Percentiles rank a stretch among this genome's conserved stretches.
These are phyloP conservation scores for Plantago lanceolata DNA, from an alignment of 305 asterid species.

Conservation along the genomic window DNA sequence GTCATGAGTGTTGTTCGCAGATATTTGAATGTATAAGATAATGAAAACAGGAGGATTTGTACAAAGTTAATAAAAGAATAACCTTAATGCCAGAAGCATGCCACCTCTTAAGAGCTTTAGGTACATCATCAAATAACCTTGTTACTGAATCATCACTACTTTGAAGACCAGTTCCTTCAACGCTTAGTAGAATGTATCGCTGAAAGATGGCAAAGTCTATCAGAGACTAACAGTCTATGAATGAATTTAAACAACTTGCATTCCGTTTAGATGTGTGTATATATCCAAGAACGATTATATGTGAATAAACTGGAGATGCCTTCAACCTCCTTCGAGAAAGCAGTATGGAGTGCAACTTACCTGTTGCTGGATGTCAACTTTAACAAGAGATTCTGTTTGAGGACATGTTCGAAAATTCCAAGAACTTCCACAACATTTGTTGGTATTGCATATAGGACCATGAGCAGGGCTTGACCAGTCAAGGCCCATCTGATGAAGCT, in stretches of 20 bases:
- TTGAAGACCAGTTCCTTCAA: neutral
- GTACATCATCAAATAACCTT: constrained; percentile 1
- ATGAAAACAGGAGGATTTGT: neutral
- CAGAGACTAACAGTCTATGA: too few species aligned
- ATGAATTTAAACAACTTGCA: too few species aligned
- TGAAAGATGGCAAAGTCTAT: neutral
- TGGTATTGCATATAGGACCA: neutral
- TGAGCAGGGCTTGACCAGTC: constrained; percentile 8
- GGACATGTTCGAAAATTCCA: neutral
- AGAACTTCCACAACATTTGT: neutral
- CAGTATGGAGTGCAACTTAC: neutral
- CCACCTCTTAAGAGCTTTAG: neutral
- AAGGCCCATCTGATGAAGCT: constrained; percentile 7
- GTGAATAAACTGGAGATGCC: too few species aligned
- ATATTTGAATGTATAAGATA: neutral
- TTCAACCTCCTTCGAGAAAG: too few species aligned
- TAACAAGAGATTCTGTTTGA: neutral
- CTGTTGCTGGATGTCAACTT: neutral
- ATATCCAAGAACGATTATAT: too few species aligned
- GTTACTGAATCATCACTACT: neutral
- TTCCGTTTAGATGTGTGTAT: too few species aligned
- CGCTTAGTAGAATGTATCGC: neutral
- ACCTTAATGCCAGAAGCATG: constrained; percentile 9
- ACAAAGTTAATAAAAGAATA: neutral
- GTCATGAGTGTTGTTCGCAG: neutral